Percentiles rank a stretch among this genome's conserved stretches.
Evolutionary conservation across 139 green algal species (phyloP).

Genomic region (Choricystis sp.): DNA sequence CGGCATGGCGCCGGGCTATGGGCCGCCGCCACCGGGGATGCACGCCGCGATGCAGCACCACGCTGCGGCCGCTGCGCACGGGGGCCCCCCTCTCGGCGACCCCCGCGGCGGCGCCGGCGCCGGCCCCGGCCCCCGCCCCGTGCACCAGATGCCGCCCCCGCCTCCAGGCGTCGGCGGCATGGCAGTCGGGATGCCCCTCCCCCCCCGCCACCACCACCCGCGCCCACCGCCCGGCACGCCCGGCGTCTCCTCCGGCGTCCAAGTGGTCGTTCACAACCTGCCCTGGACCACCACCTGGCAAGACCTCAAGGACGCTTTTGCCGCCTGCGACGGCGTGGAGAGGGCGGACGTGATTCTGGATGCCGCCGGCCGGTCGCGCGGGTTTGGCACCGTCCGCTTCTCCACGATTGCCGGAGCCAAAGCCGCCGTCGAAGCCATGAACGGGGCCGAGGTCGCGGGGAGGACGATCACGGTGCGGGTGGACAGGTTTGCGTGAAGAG

Average conservation of each 20-base stretch:
- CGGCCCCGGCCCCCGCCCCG: not conserved
- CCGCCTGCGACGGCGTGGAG: slow-evolving; percentile 30
- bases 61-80: not conserved
- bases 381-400: slow-evolving; percentile 75
- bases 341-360: slow-evolving; percentile 72
- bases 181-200: slow-evolving; percentile 1
- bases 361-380: slow-evolving; percentile 48
- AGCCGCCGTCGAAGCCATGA: slow-evolving; percentile 46
- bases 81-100: slow-evolving; percentile 9
- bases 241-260: slow-evolving; percentile 23
- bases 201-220: not conserved
- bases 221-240: slow-evolving; percentile 31
- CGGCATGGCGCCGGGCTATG: not conserved
- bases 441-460: slow-evolving; percentile 66
- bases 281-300: slow-evolving; percentile 77
- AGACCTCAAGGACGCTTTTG: slow-evolving; percentile 69
- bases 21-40: not conserved
- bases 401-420: slow-evolving; percentile 39
- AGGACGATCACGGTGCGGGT: slow-evolving; percentile 64
- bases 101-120: slow-evolving; percentile 3
- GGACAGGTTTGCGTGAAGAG: slow-evolving; percentile 66
- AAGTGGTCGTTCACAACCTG: slow-evolving; percentile 85
- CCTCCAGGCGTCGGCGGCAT: not conserved
- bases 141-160: not conserved
- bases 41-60: not conserved